phyloP scores from a whole-genome alignment of 345 rosid species.

The Lepidium africanum region DNA sequence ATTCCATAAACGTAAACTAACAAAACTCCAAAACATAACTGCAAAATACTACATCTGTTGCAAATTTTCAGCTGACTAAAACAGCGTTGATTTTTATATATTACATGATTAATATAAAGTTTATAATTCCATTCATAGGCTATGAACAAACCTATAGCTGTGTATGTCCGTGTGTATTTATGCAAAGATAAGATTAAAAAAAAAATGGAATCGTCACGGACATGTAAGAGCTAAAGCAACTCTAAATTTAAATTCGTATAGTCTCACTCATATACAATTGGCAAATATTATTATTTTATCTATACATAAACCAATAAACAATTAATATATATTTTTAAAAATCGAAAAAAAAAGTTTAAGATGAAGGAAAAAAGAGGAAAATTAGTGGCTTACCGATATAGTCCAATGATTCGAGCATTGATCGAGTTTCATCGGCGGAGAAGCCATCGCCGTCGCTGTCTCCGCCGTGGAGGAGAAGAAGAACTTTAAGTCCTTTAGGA shows the following conservation, averaged over 20 bases:
- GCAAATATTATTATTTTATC: background rate
- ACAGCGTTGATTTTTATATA: background rate
- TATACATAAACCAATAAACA: background rate
- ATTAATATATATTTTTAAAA: background rate
- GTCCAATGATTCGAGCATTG: constrained; percentile 82
- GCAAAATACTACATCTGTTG: background rate
- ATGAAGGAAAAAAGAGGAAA: background rate
- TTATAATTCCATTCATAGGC: background rate
- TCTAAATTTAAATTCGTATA: background rate
- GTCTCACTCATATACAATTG: constrained; percentile 5
- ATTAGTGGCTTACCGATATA: constrained; percentile 59
- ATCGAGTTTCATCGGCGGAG: constrained; percentile 60
- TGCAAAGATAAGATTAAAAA: background rate
- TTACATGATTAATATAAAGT: background rate
- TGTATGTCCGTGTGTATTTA: background rate
- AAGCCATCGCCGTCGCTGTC: constrained; percentile 27
- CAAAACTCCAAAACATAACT: constrained; percentile 14
- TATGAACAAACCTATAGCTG: background rate
- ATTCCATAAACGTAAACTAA: constrained; percentile 3
- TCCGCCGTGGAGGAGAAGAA: constrained; percentile 60
- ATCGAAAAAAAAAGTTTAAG: background rate
- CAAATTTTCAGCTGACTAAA: background rate
- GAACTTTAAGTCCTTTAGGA: constrained; percentile 92
- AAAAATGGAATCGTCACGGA: constrained; percentile 12
- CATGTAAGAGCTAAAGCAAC: constrained; percentile 7